Percentiles rank a stretch among this genome's conserved stretches.
phyloP scores from a whole-genome alignment of 257 asterid genomes.

The Przewalskia tangutica region DNA sequence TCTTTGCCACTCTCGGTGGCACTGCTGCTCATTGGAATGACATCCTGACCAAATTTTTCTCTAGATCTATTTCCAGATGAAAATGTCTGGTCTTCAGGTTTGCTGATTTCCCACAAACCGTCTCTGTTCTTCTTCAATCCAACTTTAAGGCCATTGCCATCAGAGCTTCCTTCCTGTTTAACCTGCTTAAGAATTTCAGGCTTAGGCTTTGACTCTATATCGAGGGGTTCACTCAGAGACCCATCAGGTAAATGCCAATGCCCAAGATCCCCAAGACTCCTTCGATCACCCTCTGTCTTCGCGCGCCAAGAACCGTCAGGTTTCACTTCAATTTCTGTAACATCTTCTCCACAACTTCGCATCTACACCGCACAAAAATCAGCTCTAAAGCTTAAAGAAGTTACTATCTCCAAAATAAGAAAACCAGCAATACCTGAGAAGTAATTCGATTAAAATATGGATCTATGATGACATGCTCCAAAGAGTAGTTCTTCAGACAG shows the following conservation, averaged over 20 bases:
- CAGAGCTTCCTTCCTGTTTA: constrained; percentile 73
- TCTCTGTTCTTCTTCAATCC: constrained; percentile 58
- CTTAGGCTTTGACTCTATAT: constrained; percentile 57
- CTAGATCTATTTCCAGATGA: constrained; percentile 35
- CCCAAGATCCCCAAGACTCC: constrained; percentile 72
- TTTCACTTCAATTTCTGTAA: constrained; percentile 86
- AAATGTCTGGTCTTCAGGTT: constrained; percentile 37
- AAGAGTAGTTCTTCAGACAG: constrained; percentile 82
- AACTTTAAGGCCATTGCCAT: constrained; percentile 55
- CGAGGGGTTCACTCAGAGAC: constrained; percentile 31
- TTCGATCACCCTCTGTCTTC: constrained; percentile 67
- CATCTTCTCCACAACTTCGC: constrained; percentile 66
- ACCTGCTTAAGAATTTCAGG: constrained; percentile 41
- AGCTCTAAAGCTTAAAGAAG: not conserved
- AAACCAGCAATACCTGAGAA: constrained; percentile 47
- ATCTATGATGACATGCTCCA: constrained; percentile 81
- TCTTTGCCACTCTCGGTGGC: constrained; percentile 84
- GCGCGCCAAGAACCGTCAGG: constrained; percentile 99
- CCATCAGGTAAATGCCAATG: constrained; percentile 93
- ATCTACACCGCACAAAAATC: constrained; percentile 31
- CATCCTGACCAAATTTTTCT: constrained; percentile 23
- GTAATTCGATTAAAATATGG: constrained; percentile 83
- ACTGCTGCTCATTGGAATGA: constrained; percentile 81
- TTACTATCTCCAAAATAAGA: not conserved
- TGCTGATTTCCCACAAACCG: constrained; percentile 77